These are phyloP conservation scores for Tuber aestivum DNA, from an alignment of 495 filamentous ascomycete genomes.

Conservation along the genomic window DNA sequence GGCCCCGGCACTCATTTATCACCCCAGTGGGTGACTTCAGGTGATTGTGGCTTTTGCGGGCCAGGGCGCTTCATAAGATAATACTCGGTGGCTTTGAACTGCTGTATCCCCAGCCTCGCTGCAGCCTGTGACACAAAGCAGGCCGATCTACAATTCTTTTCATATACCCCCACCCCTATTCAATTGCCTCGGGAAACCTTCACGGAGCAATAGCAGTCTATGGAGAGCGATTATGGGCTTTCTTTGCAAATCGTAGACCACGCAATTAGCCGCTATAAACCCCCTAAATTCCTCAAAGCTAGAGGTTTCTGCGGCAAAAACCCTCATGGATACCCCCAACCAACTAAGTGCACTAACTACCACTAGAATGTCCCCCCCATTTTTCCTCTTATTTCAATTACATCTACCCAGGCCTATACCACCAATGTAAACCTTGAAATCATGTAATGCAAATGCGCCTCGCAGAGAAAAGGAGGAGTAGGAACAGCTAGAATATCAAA, in stretches of 20 bases:
- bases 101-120: not conserved
- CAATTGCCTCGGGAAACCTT: not conserved
- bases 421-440: not conserved
- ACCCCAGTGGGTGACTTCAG: not conserved
- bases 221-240: not conserved
- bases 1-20: not conserved
- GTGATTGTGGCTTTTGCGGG: not conserved
- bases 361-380: not conserved
- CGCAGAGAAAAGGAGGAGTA: not conserved
- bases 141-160: conserved; percentile 1
- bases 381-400: not conserved
- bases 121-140: not conserved
- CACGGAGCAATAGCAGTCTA: not conserved
- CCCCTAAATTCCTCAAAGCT: not conserved
- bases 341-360: not conserved
- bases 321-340: not conserved
- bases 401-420: not conserved
- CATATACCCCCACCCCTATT: not conserved
- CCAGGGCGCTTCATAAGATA: not conserved
- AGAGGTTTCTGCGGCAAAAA: not conserved
- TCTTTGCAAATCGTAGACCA: not conserved
- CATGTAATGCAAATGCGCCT: not conserved
- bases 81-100: not conserved
- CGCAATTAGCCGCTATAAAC: not conserved
- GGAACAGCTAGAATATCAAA: not conserved